Conservation (phyloP, 495 filamentous ascomycete species). For the Podospora didyma region DNA sequence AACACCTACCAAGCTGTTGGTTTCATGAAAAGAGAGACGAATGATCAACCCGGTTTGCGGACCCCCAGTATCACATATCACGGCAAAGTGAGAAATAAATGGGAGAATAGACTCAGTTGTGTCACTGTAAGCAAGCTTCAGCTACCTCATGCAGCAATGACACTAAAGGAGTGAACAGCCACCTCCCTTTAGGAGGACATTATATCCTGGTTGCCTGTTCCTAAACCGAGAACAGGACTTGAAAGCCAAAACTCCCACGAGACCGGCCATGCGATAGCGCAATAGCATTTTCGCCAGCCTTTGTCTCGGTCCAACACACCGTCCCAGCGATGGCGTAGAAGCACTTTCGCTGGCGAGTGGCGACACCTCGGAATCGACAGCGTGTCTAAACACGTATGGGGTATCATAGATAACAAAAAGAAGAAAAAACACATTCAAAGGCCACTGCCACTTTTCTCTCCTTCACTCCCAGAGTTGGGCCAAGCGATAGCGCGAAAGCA, state of each 20-base stretch:
- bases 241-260: conserved; percentile 41
- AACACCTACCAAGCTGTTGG: no score
- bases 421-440: conserved; percentile 14
- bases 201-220: no score
- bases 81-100: no score
- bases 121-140: no score
- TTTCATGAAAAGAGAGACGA: no score
- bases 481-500: conserved; percentile 40
- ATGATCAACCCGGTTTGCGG: no score
- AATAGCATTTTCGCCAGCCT: conserved; percentile 48
- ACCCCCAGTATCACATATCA: no score
- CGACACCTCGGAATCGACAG: conserved; percentile 29
- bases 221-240: neutral
- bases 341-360: conserved; percentile 53
- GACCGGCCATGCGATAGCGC: conserved; percentile 51
- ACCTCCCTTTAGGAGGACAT: no score
- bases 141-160: no score
- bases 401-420: conserved; percentile 46
- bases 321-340: conserved; percentile 57
- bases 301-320: conserved; percentile 48
- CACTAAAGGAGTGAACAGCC: no score
- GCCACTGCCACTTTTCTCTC: conserved; percentile 3
- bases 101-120: no score
- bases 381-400: conserved; percentile 55
- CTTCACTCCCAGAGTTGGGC: neutral